phyloP scores from a whole-genome alignment of 805 yeast genomes.

The Schizosaccharomyces pombe region ASM294v3 CU329670.1:2832501-2833000 shows the following conservation, averaged over 20 bases:
- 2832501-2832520: background rate
- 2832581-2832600: background rate
- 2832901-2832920: slow-evolving; percentile 63
- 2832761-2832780: no score
- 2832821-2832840: slow-evolving; percentile 85
- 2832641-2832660: no score
- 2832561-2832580: slow-evolving; percentile 10
- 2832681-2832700: no score
- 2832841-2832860: slow-evolving; percentile 92
- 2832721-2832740: background rate
- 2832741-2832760: no score
- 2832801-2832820: slow-evolving; percentile 15
- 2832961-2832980: slow-evolving; percentile 77
- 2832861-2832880: slow-evolving; percentile 79
- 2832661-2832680: no score
- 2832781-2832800: no score
- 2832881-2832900: slow-evolving; percentile 17
- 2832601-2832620: no score
- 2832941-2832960: slow-evolving; percentile 33
- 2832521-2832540: slow-evolving; percentile 9
- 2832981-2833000: slow-evolving; percentile 68
- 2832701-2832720: no score
- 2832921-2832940: slow-evolving; percentile 53
- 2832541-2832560: slow-evolving; percentile 17
- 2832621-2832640: no score